Evolutionary conservation across 2,329 filamentous ascomycete genomes (phyloP).

Genomic region (Diaporthe sp.): DNA sequence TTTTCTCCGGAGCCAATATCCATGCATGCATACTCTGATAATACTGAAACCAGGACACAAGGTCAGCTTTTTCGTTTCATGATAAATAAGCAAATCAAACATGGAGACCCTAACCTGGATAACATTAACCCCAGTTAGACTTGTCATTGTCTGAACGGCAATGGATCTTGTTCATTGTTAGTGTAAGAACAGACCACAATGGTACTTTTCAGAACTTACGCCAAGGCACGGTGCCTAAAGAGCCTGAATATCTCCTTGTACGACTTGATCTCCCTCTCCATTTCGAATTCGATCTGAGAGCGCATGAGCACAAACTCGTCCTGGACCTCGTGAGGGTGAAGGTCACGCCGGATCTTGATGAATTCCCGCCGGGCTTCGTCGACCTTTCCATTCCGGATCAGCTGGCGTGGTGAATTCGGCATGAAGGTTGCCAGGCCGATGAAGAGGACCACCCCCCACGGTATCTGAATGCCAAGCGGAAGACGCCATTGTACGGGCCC

Average conservation of each 20-base stretch:
- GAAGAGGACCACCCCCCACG: conserved; percentile 68
- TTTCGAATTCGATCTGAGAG: conserved; percentile 69
- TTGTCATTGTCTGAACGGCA: conserved; percentile 70
- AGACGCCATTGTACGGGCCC: conserved; percentile 68
- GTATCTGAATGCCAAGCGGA: conserved; percentile 67
- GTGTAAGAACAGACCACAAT: conserved; percentile 4
- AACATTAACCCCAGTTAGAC: conserved; percentile 69
- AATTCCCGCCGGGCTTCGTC: conserved; percentile 64
- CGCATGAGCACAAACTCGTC: conserved; percentile 69
- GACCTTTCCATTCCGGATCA: conserved; percentile 63
- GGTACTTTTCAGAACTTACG: conserved; percentile 50
- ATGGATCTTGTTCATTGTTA: conserved; percentile 52
- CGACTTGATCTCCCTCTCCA: conserved; percentile 66
- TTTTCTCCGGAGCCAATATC: background rate
- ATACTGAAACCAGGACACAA: conserved; percentile 6
- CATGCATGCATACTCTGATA: conserved; percentile 42
- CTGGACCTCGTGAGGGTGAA: conserved; percentile 57
- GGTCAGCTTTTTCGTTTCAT: conserved; percentile 43
- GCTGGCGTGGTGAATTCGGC: conserved; percentile 66
- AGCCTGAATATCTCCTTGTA: conserved; percentile 65
- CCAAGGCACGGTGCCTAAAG: conserved; percentile 65
- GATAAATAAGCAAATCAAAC: accelerated
- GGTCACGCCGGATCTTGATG: conserved; percentile 60
- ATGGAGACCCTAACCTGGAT: conserved; percentile 53
- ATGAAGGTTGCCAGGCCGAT: conserved; percentile 67